A percentile compares a stretch with the other conserved stretches of the same genome.
Evolutionary conservation across 192 early-diverging fungal species (phyloP).

Genomic region (Backusella circina): DNA sequence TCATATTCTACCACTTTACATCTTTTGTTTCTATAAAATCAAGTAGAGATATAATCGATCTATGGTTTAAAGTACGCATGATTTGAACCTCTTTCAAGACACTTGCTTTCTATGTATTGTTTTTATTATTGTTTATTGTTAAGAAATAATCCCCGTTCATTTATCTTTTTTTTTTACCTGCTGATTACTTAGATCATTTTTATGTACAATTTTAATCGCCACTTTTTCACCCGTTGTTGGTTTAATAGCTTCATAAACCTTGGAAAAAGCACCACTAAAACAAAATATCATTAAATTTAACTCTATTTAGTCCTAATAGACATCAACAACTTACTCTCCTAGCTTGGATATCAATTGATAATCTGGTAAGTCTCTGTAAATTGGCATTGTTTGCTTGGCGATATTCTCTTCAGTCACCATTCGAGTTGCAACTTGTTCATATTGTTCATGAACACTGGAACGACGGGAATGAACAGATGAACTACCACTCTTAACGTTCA

Average conservation of each 20-base stretch:
- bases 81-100: slow-evolving; percentile 87
- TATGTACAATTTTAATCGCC: slow-evolving; percentile 85
- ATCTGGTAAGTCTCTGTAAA: slow-evolving; percentile 52
- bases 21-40: slow-evolving; percentile 73
- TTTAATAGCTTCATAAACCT: slow-evolving; percentile 73
- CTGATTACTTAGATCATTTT: slow-evolving; percentile 64
- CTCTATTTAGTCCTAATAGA: background rate
- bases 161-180: slow-evolving; percentile 44
- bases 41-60: slow-evolving; percentile 69
- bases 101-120: slow-evolving; percentile 66
- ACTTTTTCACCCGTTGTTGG: slow-evolving; percentile 57
- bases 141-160: background rate
- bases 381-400: slow-evolving; percentile 23
- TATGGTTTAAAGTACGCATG: slow-evolving; percentile 75
- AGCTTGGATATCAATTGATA: slow-evolving; percentile 58
- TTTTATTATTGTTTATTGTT: background rate
- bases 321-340: slow-evolving; percentile 62
- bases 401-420: slow-evolving; percentile 18
- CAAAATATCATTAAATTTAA: background rate
- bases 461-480: background rate
- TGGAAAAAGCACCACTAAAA: slow-evolving; percentile 79
- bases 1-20: slow-evolving; percentile 6
- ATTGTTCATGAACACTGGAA: background rate
- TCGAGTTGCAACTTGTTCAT: background rate
- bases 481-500: background rate